Percentiles rank a stretch among this genome's conserved stretches.
Conservation (phyloP, 2,329 filamentous ascomycete species). For the Xylaria sp. region DNA sequence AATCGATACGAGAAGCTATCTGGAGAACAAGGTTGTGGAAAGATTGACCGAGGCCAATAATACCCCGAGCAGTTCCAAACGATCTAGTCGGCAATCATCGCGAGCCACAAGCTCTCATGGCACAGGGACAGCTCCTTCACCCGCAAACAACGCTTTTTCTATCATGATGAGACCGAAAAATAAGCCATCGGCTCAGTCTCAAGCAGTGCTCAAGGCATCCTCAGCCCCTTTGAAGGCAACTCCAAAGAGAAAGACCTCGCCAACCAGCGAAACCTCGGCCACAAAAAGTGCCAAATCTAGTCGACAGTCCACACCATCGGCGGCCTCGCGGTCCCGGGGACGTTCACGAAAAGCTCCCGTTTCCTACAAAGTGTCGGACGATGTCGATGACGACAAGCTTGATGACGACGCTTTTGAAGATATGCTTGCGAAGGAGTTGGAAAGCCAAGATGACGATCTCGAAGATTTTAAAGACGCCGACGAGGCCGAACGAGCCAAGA, state of each 20-base stretch:
- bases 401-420: slow-evolving; percentile 88
- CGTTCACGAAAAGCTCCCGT: slow-evolving; percentile 62
- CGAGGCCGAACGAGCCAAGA: slow-evolving; percentile 73
- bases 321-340: slow-evolving; percentile 56
- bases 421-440: slow-evolving; percentile 74
- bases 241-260: slow-evolving; percentile 53
- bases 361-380: slow-evolving; percentile 67
- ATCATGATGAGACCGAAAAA: slow-evolving; percentile 63
- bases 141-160: slow-evolving; percentile 60
- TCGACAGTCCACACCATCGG: slow-evolving; percentile 77
- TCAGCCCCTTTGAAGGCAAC: slow-evolving; percentile 37
- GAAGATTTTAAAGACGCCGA: slow-evolving; percentile 60
- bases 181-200: slow-evolving; percentile 43
- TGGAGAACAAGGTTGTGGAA: slow-evolving; percentile 82
- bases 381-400: slow-evolving; percentile 70
- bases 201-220: slow-evolving; percentile 37
- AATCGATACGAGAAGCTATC: slow-evolving; percentile 74
- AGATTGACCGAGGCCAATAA: slow-evolving; percentile 64
- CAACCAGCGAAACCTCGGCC: slow-evolving; percentile 49
- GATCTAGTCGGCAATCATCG: slow-evolving; percentile 54
- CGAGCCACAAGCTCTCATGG: slow-evolving; percentile 52
- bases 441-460: slow-evolving; percentile 54
- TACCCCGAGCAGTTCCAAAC: slow-evolving; percentile 55
- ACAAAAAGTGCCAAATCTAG: slow-evolving; percentile 81
- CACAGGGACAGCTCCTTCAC: slow-evolving; percentile 38